Evolutionary conservation across 2,329 filamentous ascomycete genomes (phyloP).

Genomic region (Exophiala calicioides): DNA sequence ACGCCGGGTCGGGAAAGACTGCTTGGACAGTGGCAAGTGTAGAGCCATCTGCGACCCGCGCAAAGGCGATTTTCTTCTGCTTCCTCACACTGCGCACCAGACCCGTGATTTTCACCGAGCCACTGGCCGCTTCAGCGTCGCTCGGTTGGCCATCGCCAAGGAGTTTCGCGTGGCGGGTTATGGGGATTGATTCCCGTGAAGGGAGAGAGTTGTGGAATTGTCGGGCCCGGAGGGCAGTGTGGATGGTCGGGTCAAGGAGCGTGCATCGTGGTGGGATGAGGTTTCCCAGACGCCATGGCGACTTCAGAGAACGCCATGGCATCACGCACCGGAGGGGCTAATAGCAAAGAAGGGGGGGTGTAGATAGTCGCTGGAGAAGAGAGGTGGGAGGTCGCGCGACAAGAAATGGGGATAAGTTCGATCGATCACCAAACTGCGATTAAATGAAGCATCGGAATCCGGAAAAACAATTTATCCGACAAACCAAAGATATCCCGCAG

Average conservation of each 20-base stretch:
- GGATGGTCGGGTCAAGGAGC: not conserved
- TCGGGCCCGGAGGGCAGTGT: too few species aligned
- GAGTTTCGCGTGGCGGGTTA: slow-evolving; percentile 16
- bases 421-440: not conserved
- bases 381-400: not conserved
- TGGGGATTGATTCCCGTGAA: not conserved
- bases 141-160: slow-evolving; percentile 1
- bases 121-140: not conserved
- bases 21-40: slow-evolving; percentile 77
- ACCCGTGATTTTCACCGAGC: slow-evolving; percentile 22
- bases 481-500: slow-evolving; percentile 2
- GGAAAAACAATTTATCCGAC: slow-evolving; percentile 5
- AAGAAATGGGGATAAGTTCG: too few species aligned
- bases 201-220: too few species aligned
- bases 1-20: slow-evolving; percentile 65
- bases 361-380: not conserved
- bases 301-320: slow-evolving; percentile 20
- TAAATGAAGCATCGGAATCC: slow-evolving; percentile 2
- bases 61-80: slow-evolving; percentile 82
- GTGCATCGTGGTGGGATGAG: not conserved
- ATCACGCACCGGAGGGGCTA: slow-evolving; percentile 24
- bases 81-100: slow-evolving; percentile 59
- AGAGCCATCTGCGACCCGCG: slow-evolving; percentile 84
- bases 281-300: slow-evolving; percentile 18
- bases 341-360: too few species aligned